Base-by-base conservation (phyloP, 1,284 basidiomycete genomes). In the Puccinia triticina region DNA sequence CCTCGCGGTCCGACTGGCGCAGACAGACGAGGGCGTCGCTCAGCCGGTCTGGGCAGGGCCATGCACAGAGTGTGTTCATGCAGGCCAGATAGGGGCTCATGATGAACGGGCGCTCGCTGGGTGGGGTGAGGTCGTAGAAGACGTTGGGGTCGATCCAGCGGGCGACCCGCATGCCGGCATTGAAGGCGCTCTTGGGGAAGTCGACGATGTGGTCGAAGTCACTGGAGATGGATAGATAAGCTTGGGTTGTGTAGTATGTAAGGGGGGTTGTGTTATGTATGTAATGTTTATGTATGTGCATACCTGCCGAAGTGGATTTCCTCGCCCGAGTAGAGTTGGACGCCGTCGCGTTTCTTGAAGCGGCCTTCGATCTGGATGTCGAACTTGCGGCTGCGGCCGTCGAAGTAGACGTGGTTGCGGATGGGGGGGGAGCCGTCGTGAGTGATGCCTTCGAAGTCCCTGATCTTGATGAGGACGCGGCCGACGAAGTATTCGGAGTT, bases 351-450 rank as follows among this genome's bases (percentile, higher is more conserved):
- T 10, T 40, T 57, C 74, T 88, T 88, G 85, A 88, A 88, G 16
- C 87, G 84, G 10, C 88, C 88, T 78, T 88, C 88, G 83, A 88
- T 88, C 80, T 88, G 85, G 77, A 88, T 88, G 79, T 86, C 87
- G 75, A 88, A 88, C 73, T 86, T 86, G 64, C 88, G 83, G 1
- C 85, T 85, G 21, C 88, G 84, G 10, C 87, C 87, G n/a, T 84
- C 77, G 67, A 85, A 86, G 83, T 85, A 86, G 1, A 72, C 50
- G 18, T 84, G 82, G 43, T 85, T 82, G n/a, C 50, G 80, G 14
- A 83, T 85, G 21, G 85, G 84, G 4, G 82, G 80, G 26, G 67
- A 84, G 34, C 79, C 87, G 84, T 83, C 84, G 8, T 85, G 80
- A 0, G 86, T 86, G 34, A 85, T 84, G 10, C 88, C 88, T 12